These are phyloP conservation scores for Hyaloscypha bicolor DNA, from an alignment of 495 filamentous ascomycete genomes.

Conservation along the genomic window DNA sequence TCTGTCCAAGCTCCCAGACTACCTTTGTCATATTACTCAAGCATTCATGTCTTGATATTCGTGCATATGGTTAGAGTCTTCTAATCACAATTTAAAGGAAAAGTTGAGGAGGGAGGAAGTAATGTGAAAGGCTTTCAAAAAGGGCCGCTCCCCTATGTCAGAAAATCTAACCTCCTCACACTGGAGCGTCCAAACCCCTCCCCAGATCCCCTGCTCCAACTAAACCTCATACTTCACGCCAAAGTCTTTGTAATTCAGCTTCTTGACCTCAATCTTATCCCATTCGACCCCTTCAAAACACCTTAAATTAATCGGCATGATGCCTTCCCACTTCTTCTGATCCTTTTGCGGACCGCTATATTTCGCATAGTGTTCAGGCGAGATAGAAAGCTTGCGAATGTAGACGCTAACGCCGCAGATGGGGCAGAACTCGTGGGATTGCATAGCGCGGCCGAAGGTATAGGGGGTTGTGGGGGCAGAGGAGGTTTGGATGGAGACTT, in stretches of 20 bases:
- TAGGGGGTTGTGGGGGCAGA: constrained; percentile 30
- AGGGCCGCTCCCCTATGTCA: no score
- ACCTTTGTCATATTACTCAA: no score
- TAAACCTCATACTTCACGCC: background rate
- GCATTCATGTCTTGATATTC: no score
- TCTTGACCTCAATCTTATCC: constrained; percentile 3
- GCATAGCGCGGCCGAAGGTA: constrained; percentile 32
- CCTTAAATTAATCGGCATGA: constrained; percentile 18
- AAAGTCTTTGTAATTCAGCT: background rate
- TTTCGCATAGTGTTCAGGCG: constrained; percentile 1
- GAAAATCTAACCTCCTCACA: no score
- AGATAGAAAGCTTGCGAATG: background rate
- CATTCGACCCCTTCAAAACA: constrained; percentile 26
- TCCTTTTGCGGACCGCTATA: background rate
- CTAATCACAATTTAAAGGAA: no score
- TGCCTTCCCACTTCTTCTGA: constrained; percentile 4
- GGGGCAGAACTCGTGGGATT: constrained; percentile 46
- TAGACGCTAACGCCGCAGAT: constrained; percentile 43
- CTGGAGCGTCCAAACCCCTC: no score
- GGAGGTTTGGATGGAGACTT: background rate
- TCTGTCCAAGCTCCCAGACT: no score
- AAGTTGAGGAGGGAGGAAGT: no score
- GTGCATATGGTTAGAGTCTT: no score
- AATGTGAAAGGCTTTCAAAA: no score
- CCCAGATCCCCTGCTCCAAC: background rate